phyloP scores from a whole-genome alignment of 176 grass and related monocot species.

The Avena atlantica region DNA sequence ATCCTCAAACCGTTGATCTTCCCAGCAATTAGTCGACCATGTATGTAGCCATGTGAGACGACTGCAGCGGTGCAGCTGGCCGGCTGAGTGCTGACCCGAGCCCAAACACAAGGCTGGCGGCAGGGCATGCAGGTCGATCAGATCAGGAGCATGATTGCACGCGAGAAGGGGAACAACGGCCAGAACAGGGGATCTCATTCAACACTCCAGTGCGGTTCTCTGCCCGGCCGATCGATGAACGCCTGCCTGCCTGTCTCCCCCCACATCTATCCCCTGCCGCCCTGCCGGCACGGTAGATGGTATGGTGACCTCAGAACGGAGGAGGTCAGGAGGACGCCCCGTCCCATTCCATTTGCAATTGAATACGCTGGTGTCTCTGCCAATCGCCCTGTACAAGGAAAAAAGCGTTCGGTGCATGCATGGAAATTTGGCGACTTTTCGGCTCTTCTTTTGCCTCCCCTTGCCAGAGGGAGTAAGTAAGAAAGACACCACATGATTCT shows the following conservation, averaged over 20 bases:
- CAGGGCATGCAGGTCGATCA: conserved; percentile 7
- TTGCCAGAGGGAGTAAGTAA: neutral
- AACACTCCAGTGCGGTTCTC: neutral
- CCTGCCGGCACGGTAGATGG: too few relatives aligned
- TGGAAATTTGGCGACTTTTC: neutral
- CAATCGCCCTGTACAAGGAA: neutral
- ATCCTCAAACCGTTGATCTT: neutral
- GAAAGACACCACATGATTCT: neutral
- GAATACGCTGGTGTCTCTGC: neutral
- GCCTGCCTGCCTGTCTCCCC: neutral
- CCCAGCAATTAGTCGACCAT: neutral
- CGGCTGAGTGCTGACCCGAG: neutral
- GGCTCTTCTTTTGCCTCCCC: neutral
- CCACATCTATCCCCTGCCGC: too few relatives aligned
- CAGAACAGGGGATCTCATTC: conserved; percentile 24
- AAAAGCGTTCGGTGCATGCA: neutral
- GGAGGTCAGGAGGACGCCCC: neutral
- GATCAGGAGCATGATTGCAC: conserved; percentile 31
- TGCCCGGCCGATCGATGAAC: neutral
- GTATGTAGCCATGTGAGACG: neutral
- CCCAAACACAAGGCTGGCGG: neutral
- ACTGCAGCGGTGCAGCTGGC: neutral
- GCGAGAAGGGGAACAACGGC: conserved; percentile 30
- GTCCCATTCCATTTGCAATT: neutral
- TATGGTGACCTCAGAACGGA: neutral